Evolutionary conservation across 176 grass and related monocot species (phyloP).

Genomic region (Chrysopogon serrulatus): DNA sequence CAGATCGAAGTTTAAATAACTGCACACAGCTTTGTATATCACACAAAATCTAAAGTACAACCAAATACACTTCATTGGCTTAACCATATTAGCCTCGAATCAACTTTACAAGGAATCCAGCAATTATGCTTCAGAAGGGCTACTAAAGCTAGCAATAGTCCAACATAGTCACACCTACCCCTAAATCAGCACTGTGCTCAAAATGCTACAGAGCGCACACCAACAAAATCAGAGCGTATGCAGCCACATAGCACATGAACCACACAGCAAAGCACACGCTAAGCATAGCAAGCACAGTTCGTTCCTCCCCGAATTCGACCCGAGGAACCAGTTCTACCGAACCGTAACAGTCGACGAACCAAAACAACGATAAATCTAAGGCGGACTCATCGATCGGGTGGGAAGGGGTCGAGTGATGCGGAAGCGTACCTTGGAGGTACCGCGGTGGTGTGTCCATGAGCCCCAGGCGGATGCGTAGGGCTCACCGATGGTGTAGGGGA

Average conservation of each 20-base stretch:
- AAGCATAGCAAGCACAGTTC: not conserved
- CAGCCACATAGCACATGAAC: not conserved
- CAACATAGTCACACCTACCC: not conserved
- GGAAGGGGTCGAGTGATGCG: not conserved
- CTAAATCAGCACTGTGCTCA: not conserved
- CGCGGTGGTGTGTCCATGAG: constrained; percentile 91
- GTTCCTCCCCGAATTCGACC: not conserved
- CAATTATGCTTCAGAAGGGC: not conserved
- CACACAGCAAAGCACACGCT: not conserved
- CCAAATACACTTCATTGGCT: not conserved
- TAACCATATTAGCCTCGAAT: not conserved
- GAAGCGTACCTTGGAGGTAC: constrained; percentile 67
- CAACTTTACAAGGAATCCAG: not conserved
- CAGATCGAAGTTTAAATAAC: not conserved
- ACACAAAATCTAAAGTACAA: not conserved
- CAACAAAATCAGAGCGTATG: not conserved
- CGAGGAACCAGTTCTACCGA: not conserved
- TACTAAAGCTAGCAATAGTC: not conserved
- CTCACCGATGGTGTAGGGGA: constrained; percentile 94
- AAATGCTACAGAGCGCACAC: not conserved
- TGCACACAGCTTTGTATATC: not conserved
- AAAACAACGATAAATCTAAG: not conserved
- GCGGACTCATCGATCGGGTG: constrained; percentile 2
- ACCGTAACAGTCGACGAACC: not conserved
- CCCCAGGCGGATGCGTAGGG: constrained; percentile 84